Base-by-base conservation (phyloP, 2,329 filamentous ascomycete species). In the Fusarium hainanense region DNA sequence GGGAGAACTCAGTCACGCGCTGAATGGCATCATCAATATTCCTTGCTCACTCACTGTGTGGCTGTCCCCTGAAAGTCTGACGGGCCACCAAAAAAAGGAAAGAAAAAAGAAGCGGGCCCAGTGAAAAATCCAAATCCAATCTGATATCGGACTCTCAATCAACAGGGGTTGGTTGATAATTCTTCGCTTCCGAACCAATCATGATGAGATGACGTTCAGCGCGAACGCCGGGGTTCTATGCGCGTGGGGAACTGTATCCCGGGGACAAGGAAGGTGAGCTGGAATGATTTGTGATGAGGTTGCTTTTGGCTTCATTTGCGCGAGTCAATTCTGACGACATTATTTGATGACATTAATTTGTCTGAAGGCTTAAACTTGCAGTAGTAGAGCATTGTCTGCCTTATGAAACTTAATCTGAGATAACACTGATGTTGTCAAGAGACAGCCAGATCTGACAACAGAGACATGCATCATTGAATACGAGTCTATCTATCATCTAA, bases 141-240 rank as follows among this genome's bases (percentile, higher is more conserved):
- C 77, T 80, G 78, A 80, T 80, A 80, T 80, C 74, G 69, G 68
- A 59, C 69, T 69, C 63, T 72, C 66, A 71, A 68, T 72, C 61
- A 74, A 74, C 78, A 80, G 74, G 78, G 78, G 64, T 65, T 20
- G 51, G 55, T 63, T 67, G 71, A 72, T 72, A 70, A 69, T 68
- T 61, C 70, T 52, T 61, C 70, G 50, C 63, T 71, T 57, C 69
- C 71, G 64, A 74, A 52, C 78, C 78, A 80, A 80, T 80, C 76
- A 80, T 9, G 47, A 30, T 51, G 56, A 62, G 63, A 77, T 78
- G 78, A 80, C 73, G 78, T 80, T 75, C 74, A 77, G 73, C 73
- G 54, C 60, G 70, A 67, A 66, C 66, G 68, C 71, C 69, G 67
- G 73, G 71, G 68, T 47, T 71, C 63, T 65, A 52, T 34, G 60